Evolutionary conservation across 2,329 filamentous ascomycete species (phyloP).

Genomic region (Xylariaceae sp.): DNA sequence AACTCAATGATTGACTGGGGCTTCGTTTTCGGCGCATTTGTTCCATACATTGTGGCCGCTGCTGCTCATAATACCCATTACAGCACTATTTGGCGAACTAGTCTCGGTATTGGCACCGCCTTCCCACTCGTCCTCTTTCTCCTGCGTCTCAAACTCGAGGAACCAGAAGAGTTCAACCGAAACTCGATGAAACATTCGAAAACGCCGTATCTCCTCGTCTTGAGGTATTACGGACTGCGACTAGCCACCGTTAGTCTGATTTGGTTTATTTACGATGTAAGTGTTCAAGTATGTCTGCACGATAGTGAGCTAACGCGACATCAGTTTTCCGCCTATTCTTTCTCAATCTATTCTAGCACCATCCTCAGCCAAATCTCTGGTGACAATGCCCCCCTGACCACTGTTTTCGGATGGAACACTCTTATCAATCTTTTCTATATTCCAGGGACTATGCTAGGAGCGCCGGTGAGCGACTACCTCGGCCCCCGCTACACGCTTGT

Average conservation of each 20-base stretch:
- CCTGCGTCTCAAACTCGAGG: constrained; percentile 72
- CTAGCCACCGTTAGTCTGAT: constrained; percentile 71
- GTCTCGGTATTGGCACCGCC: constrained; percentile 76
- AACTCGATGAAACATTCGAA: constrained; percentile 65
- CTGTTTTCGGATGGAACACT: constrained; percentile 84
- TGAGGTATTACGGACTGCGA: constrained; percentile 73
- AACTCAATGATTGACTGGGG: constrained; percentile 85
- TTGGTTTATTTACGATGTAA: constrained; percentile 82
- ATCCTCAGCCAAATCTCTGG: constrained; percentile 71
- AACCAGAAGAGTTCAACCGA: constrained; percentile 76
- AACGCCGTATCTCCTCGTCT: constrained; percentile 58
- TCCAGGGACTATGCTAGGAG: constrained; percentile 77
- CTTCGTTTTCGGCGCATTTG: constrained; percentile 79
- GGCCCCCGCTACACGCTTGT: constrained; percentile 77
- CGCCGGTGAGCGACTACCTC: constrained; percentile 75
- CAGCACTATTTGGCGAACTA: constrained; percentile 79
- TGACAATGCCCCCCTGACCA: constrained; percentile 65
- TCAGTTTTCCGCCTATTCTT: constrained; percentile 78
- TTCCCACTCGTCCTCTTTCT: constrained; percentile 73
- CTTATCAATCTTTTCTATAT: constrained; percentile 89
- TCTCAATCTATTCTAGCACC: constrained; percentile 79
- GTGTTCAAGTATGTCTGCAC: constrained; percentile 24
- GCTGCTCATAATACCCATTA: constrained; percentile 64
- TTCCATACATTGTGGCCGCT: constrained; percentile 65
- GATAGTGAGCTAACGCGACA: constrained; percentile 1